Base-by-base conservation (phyloP, 331 rosid genomes). In the Rosa hybrid region DNA sequence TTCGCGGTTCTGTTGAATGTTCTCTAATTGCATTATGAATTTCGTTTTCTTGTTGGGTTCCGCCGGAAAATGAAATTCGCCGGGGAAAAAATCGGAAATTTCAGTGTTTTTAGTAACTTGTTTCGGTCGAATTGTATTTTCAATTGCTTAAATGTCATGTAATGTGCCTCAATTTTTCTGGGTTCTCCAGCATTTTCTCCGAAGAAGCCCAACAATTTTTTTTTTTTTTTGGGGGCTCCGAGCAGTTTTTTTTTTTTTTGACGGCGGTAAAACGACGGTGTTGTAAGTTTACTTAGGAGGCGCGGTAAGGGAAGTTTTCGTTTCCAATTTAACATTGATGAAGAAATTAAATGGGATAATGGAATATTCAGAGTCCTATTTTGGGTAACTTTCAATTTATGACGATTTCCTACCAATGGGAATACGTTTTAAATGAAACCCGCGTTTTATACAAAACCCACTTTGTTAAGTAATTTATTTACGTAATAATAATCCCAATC, bases 101-200 rank as follows among this genome's bases (percentile, higher is more conserved):
- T 2, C 34, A 3, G 7, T 1, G 34, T 71, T 48, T 23, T 30
- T 6, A 5, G 3, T 49, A 3, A 34, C 4, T 34, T 34, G 39
- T 34, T 34, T 54, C 23, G 1, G 63, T 75, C 50, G 1, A 12
- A 18, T 54, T 23, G 50, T 27, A 1, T 38, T 42, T 17, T 3
- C 34, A 23, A 10, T 25, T 21, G 79, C 48, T 21, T 45, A 14
- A 59, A 38, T 57, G 50, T 46, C 21, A 12, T 74, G 68, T 5
- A 41, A 60, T 42, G 70, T 48, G 78, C 48, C 17, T 41, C 48
- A 23, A 27, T 57, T 57, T 59, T 34, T 42, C 48, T 75, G 57
- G 70, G 8, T 44, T 78, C 57, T n/a, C 53, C 49, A 12, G 53
- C 82, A 74, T 82, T 82, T 82, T 80, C 81, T 74, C 81, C 42